Percentiles rank a stretch among this genome's conserved stretches.
phyloP scores from a whole-genome alignment of 495 filamentous ascomycete genomes.

The Parathielavia hyrcaniae region DNA sequence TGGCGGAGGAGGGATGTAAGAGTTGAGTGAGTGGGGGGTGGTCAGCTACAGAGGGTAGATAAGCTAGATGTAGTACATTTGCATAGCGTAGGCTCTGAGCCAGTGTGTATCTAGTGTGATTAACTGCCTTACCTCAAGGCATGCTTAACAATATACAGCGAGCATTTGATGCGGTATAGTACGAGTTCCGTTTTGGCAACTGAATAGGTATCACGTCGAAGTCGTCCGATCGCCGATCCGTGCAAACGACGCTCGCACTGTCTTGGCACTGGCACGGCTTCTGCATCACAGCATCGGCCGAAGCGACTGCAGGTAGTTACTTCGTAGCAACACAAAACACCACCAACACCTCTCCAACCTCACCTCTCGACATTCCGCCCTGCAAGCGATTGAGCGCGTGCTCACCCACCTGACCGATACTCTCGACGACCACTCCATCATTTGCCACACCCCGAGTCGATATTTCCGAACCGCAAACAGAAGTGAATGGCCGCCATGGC shows the following conservation, averaged over 20 bases:
- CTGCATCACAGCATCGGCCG: too few relatives aligned
- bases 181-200: too few relatives aligned
- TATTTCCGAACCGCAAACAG: neutral
- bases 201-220: too few relatives aligned
- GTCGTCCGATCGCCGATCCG: too few relatives aligned
- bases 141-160: neutral
- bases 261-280: too few relatives aligned
- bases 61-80: conserved; percentile 10
- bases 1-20: conserved; percentile 11
- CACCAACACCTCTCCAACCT: neutral
- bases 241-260: too few relatives aligned
- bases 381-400: neutral
- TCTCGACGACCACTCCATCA: neutral
- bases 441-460: neutral
- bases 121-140: too few relatives aligned
- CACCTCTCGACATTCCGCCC: too few relatives aligned
- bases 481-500: conserved; percentile 37
- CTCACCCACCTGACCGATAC: neutral
- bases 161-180: neutral
- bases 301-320: too few relatives aligned
- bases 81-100: conserved; percentile 1
- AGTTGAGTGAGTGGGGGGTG: conserved; percentile 1
- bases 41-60: neutral
- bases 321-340: neutral
- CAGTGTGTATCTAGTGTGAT: neutral